Evolutionary conservation across 139 green algal genomes (phyloP), one percentile per base, ranked within the genome.

Genomic region (Micractinium sp.): DNA sequence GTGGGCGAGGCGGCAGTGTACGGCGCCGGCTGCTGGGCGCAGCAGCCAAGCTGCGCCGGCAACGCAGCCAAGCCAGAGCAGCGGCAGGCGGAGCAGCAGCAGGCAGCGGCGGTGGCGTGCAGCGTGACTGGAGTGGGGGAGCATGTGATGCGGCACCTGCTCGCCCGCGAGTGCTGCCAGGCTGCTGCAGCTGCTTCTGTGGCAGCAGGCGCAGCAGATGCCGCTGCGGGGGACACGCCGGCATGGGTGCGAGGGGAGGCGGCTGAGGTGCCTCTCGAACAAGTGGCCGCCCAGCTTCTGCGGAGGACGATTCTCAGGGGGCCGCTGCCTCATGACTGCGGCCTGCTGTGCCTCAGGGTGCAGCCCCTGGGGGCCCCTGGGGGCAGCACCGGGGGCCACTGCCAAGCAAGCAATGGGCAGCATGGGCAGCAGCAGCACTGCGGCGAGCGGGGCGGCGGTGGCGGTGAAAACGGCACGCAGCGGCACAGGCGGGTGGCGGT

Each of bases 1-100:
- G 92, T 98, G 14, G 96, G 96, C 0, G 96, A 98, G 92, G 96
- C 96, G 31, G 97, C 96, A 5, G 63, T 95, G 53, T 93, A 92
- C 56, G 96, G 94, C 23, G 92, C 90, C n/a, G 96, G 96, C 67
- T 98, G 95, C 88, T 98, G 95, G 95, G 96, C 96, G 18, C 39
- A 89, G 41, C 39, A 95, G 69, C 38, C 56, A 19, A 84, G 39
- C 25, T 9, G 38, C 22, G 0, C 23, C 19, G 73, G 27, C 29
- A 33, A 79, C 9, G 47, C 47, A 16, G 47, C 47, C 5, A 9
- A 56, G 39, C 23, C 41, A n/a, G 41, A 79, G 61, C 27, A 91
- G 78, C 81, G 84, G 85, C 71, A 85, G 74, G 18, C 15, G 47
- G 22, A 80, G 86, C n/a, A 18, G 83, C 83, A 71, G 60, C 38